Evolutionary conservation across 257 asterid species (phyloP), one percentile per base, ranked within the genome.

Genomic region (Ocimum tenuiflorum): DNA sequence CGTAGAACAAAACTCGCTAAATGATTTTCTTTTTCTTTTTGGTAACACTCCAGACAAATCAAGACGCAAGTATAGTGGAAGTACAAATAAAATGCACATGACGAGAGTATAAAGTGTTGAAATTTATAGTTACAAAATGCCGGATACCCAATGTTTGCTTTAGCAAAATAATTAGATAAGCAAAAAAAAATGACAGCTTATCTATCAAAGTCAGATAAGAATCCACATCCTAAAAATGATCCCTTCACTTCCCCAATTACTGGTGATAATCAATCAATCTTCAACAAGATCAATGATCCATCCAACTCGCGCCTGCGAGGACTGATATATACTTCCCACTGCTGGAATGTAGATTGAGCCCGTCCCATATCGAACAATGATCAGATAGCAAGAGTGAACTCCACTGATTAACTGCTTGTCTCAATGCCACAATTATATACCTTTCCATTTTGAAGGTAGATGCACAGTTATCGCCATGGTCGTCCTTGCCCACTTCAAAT

Each of bases 361-460:
- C n/a, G n/a, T n/a, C n/a, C n/a, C n/a, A n/a, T n/a, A n/a, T n/a
- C n/a, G n/a, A n/a, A n/a, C n/a, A n/a, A n/a, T n/a, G 79, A 83
- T 67, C 60, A 42, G 51, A 78, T 48, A 20, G 50, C 12, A 43
- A 53, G 20, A 47, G 53, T 1, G 55, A 38, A 49, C 49, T 42
- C 31, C 55, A 23, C 43, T 19, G 50, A 6, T 46, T 12, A n/a
- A 57, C 47, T 9, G 63, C 46, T 17, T 35, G 4, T 9, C 24
- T 33, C 46, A 33, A 9, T 36, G 42, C 2, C 42, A 35, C 15
- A 51, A n/a, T n/a, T 23, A 24, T 49, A 52, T 24, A 22, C 45
- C n/a, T 22, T 59, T 46, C 7, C 8, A 38, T 13, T 52, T 9
- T 39, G 55, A 7, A 7, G 20, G 18, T 63, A 10, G 42, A 27